phyloP scores from a whole-genome alignment of 2,329 filamentous ascomycete genomes.

The Diaporthe eres region DNA sequence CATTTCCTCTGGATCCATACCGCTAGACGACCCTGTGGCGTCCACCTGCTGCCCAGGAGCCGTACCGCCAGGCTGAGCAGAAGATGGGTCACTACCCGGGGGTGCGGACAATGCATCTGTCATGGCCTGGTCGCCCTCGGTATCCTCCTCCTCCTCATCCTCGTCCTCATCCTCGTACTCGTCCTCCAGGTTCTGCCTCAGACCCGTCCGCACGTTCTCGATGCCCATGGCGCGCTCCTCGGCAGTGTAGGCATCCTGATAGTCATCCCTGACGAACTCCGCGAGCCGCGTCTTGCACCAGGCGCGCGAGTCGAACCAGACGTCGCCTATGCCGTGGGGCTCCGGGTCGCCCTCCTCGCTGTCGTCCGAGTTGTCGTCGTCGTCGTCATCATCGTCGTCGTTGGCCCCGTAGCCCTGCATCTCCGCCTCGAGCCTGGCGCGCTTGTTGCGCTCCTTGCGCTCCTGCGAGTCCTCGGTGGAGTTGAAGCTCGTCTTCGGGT shows the following conservation, averaged over 20 bases:
- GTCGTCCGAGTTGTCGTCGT: constrained; percentile 49
- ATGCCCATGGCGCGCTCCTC: constrained; percentile 77
- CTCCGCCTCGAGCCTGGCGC: constrained; percentile 46
- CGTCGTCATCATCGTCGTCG: constrained; percentile 44
- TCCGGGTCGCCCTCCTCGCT: constrained; percentile 57
- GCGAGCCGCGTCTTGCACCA: constrained; percentile 51
- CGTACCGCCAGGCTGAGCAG: constrained; percentile 31
- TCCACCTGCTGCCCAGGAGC: constrained; percentile 9
- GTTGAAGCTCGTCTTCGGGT: constrained; percentile 46
- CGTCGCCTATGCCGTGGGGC: constrained; percentile 52
- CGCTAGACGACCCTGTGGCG: neutral
- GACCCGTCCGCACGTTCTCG: constrained; percentile 79
- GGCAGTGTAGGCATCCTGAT: constrained; percentile 77
- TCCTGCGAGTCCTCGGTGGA: constrained; percentile 68
- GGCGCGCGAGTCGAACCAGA: constrained; percentile 54
- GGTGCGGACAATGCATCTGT: constrained; percentile 39
- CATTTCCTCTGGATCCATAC: constrained; percentile 33
- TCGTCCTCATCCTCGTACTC: constrained; percentile 69
- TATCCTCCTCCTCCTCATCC: constrained; percentile 66
- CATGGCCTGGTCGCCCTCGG: constrained; percentile 57
- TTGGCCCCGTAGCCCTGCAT: constrained; percentile 58
- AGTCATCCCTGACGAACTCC: constrained; percentile 60
- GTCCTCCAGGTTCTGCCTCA: constrained; percentile 69
- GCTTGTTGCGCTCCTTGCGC: constrained; percentile 49
- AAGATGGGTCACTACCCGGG: neutral